Percentiles rank a stretch among this genome's conserved stretches.
These are phyloP conservation scores for Lantana camara DNA, from an alignment of 257 asterid species.

Conservation along the genomic window DNA sequence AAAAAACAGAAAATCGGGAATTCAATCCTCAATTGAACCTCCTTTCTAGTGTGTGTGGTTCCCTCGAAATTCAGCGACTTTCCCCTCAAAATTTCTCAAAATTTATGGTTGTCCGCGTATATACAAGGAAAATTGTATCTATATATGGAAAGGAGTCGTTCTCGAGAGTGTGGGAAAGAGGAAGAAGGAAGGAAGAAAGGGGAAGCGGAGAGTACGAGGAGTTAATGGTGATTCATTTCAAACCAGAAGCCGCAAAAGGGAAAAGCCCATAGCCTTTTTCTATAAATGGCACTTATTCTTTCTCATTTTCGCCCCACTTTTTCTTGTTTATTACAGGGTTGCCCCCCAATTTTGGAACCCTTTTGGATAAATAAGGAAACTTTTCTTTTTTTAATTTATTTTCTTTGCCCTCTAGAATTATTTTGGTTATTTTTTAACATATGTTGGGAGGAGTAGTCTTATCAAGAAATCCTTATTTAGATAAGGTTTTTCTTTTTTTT, in stretches of 20 bases:
- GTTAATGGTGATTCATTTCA: conserved; percentile 42
- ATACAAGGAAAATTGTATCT: conserved; percentile 15
- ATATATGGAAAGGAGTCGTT: conserved; percentile 30
- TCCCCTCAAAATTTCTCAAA: conserved; percentile 7
- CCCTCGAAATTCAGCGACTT: conserved; percentile 16
- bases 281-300: conserved; percentile 7
- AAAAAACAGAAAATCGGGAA: conserved; percentile 11
- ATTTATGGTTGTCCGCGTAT: conserved; percentile 22
- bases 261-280: conserved; percentile 2
- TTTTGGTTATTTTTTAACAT: too few relatives aligned
- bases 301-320: neutral
- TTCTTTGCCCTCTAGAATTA: neutral
- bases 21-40: neutral
- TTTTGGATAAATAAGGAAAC: conserved; percentile 6
- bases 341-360: conserved; percentile 15
- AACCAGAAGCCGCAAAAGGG: conserved; percentile 43
- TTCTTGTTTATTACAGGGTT: conserved; percentile 5
- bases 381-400: neutral
- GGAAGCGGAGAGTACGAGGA: conserved; percentile 50
- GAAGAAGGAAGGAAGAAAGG: neutral
- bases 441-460: neutral
- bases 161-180: conserved; percentile 12
- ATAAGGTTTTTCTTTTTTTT: neutral
- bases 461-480: neutral
- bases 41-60: conserved; percentile 6